phyloP scores from a whole-genome alignment of 352 stramenopile species.

The Halophytophthora polymorphica region DNA sequence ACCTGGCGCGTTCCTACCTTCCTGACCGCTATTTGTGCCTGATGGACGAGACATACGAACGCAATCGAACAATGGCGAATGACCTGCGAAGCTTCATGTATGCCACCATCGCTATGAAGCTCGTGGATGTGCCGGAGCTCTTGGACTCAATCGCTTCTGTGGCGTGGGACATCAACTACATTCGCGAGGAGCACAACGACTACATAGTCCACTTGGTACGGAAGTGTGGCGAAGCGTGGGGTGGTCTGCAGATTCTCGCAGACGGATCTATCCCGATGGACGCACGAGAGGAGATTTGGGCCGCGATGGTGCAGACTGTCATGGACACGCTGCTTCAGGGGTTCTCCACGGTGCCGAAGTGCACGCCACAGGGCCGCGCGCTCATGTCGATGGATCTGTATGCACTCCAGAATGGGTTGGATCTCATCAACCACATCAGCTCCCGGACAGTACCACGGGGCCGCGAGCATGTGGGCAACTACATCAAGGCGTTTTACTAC shows the following conservation, averaged over 20 bases:
- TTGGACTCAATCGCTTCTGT: constrained; percentile 46
- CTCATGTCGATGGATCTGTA: constrained; percentile 97
- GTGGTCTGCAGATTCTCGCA: constrained; percentile 59
- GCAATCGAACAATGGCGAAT: constrained; percentile 38
- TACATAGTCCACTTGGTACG: constrained; percentile 80
- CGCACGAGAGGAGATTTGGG: constrained; percentile 78
- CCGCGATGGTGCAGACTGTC: constrained; percentile 74
- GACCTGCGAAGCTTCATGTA: constrained; percentile 73
- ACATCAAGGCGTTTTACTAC: constrained; percentile 91
- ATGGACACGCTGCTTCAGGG: constrained; percentile 90
- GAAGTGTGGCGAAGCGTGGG: constrained; percentile 80
- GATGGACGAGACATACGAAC: constrained; percentile 66
- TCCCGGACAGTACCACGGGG: constrained; percentile 41
- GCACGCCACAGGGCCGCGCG: constrained; percentile 92
- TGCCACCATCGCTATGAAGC: constrained; percentile 37
- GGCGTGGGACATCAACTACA: constrained; percentile 62
- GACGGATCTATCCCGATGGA: constrained; percentile 65
- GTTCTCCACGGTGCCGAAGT: constrained; percentile 87
- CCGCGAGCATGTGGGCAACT: constrained; percentile 72
- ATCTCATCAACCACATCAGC: constrained; percentile 79
- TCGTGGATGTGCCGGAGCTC: constrained; percentile 42
- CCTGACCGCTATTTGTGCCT: constrained; percentile 62
- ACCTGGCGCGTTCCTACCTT: constrained; percentile 60
- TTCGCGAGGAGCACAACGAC: constrained; percentile 71
- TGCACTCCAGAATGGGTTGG: constrained; percentile 81